Percentiles rank a stretch among this genome's conserved stretches.
These are phyloP conservation scores for Cucurbitaria berberidis DNA, from an alignment of 2,329 filamentous ascomycete species.

Conservation along the genomic window DNA sequence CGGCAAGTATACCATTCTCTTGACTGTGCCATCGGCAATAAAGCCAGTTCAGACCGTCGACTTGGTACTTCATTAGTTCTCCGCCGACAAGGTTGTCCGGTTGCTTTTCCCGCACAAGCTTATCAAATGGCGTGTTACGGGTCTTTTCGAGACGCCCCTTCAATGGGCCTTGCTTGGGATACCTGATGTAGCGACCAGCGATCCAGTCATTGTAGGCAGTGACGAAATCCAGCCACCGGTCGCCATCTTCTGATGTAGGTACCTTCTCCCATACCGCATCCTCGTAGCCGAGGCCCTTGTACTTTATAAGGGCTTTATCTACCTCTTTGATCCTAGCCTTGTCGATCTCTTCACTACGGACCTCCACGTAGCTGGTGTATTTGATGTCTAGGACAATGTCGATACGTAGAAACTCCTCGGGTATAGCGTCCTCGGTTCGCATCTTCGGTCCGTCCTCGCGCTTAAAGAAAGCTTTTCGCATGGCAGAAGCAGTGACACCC, in stretches of 20 bases:
- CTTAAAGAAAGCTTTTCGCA: slow-evolving; percentile 78
- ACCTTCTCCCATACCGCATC: slow-evolving; percentile 89
- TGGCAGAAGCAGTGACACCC: slow-evolving; percentile 67
- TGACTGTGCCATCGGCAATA: slow-evolving; percentile 84
- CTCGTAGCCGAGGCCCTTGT: slow-evolving; percentile 88
- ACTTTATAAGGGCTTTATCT: slow-evolving; percentile 81
- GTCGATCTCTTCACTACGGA: slow-evolving; percentile 71
- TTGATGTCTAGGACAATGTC: slow-evolving; percentile 89
- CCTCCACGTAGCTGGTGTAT: slow-evolving; percentile 65
- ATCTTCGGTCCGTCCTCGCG: slow-evolving; percentile 72
- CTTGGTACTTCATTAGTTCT: slow-evolving; percentile 89
- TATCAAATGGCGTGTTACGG: slow-evolving; percentile 69
- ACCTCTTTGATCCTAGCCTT: slow-evolving; percentile 75
- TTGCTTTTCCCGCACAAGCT: slow-evolving; percentile 72
- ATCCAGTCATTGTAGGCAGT: slow-evolving; percentile 87
- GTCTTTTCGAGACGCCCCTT: slow-evolving; percentile 72
- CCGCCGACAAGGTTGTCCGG: slow-evolving; percentile 77
- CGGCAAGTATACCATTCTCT: slow-evolving; percentile 88
- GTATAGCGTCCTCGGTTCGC: slow-evolving; percentile 78
- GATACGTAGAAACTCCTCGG: slow-evolving; percentile 81
- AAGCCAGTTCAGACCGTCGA: slow-evolving; percentile 94
- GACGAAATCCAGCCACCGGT: slow-evolving; percentile 79
- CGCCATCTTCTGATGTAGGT: slow-evolving; percentile 67
- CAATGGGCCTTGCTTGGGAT: slow-evolving; percentile 62
- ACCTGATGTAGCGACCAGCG: slow-evolving; percentile 74